Evolutionary conservation across 2,329 filamentous ascomycete species (phyloP), one percentile per base, ranked within the genome.

Genomic region (Albophoma yamanashiensis): DNA sequence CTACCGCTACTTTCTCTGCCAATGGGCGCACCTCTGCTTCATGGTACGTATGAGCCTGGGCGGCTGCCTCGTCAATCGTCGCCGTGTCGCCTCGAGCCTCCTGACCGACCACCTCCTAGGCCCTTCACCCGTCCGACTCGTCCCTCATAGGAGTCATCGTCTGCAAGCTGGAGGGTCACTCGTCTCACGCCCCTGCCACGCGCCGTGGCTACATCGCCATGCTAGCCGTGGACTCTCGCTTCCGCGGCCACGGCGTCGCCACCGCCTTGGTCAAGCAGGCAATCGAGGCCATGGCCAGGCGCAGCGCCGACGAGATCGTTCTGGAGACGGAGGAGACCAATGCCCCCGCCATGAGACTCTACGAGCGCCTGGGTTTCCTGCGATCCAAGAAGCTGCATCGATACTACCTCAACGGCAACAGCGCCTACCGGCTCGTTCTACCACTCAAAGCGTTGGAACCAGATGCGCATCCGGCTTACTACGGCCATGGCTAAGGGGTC

Each of bases 1-100:
- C 61, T 99, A 97, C 74, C 87, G 94, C 39, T 99, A 99, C 74
- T 99, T 99, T 69, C 79, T 99, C 22, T 96, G 95, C 71, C 92
- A 97, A 82, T 99, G 94, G 94, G 89, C 90, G 6, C 89, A 97
- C 70, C 78, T 99, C n/a, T 99, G 94, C 75, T 97, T 91, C 75
- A 90, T 97, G 86, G 92, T 93, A 40, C 62, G 68, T 63, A 20
- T 22, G 22, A 22, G n/a, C 14, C 47, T 36, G 17, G 14, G 15
- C 12, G 15, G 27, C 34, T 39, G 27, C n/a, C 31, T 6, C 25
- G 36, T 15, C 25, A 3, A 27, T 38, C 1, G n/a, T 9, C 11
- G 9, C n/a, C 55, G 31, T n/a, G 11, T 11, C 31, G 31, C 1
- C 15, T 22, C 31, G 22, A 40, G 15, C 14, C 58, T 57, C 31